These are phyloP conservation scores for Ceriops tagal DNA, from an alignment of 345 rosid genomes.

Conservation along the genomic window DNA sequence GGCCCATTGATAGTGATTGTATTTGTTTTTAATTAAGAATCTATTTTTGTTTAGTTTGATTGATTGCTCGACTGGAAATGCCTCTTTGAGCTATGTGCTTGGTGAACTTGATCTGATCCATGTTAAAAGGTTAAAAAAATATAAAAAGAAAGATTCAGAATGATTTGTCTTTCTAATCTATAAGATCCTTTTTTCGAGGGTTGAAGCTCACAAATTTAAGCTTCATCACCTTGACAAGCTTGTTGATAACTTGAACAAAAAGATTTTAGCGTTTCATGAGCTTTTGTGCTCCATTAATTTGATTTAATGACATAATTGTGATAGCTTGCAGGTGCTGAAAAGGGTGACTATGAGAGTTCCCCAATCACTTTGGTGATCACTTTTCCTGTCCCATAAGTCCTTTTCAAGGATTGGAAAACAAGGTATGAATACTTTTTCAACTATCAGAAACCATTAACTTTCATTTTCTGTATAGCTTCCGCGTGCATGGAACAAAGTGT, in stretches of 20 bases:
- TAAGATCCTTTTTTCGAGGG: too few species aligned
- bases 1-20: too few species aligned
- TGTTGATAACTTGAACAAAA: constrained; percentile 56
- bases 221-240: constrained; percentile 79
- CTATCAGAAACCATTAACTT: not conserved
- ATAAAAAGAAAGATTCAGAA: too few species aligned
- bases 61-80: too few species aligned
- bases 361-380: constrained; percentile 71
- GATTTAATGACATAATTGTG: constrained; percentile 11
- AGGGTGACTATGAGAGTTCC: constrained; percentile 65
- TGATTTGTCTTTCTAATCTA: too few species aligned
- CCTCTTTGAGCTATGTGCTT: too few species aligned
- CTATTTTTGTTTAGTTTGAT: too few species aligned
- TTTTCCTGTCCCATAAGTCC: constrained; percentile 93
- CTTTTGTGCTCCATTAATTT: constrained; percentile 11
- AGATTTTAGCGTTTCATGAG: not conserved
- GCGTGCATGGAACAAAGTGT: too few species aligned
- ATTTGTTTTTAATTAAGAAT: too few species aligned
- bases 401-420: constrained; percentile 91
- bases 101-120: too few species aligned
- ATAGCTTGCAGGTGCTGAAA: constrained; percentile 55
- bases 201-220: constrained; percentile 83
- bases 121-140: too few species aligned
- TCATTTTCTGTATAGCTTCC: too few species aligned
- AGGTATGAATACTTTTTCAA: constrained; percentile 38